phyloP scores from a whole-genome alignment of 176 grass and related monocot genomes.

The Melocanna baccifera region DNA sequence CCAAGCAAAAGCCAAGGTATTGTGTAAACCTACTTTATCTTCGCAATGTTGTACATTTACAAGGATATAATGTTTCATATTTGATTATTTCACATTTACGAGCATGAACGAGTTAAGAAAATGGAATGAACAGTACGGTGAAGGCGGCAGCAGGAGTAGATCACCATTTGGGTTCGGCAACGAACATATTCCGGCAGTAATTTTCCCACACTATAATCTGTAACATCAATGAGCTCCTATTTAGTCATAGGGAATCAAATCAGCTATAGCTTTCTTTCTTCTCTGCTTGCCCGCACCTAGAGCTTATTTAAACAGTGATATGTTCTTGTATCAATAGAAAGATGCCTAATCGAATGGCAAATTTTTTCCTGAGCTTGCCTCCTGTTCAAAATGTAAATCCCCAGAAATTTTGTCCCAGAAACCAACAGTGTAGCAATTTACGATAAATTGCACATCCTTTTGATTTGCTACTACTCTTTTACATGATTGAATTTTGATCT shows the following conservation, averaged over 20 bases:
- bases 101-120: constrained; percentile 89
- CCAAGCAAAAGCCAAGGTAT: constrained; percentile 89
- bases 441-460: not conserved
- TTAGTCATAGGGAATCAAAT: constrained; percentile 1
- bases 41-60: not conserved
- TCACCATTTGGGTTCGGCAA: constrained; percentile 72
- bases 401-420: constrained; percentile 3
- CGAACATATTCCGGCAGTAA: constrained; percentile 20
- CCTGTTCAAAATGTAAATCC: constrained; percentile 33
- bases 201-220: not conserved
- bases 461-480: not conserved
- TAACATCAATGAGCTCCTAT: constrained; percentile 3
- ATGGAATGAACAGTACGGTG: constrained; percentile 94
- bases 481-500: not conserved
- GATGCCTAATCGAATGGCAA: not conserved
- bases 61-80: not conserved
- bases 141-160: constrained; percentile 68
- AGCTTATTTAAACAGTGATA: not conserved
- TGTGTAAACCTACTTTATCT: not conserved
- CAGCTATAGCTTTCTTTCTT: not conserved
- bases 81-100: constrained; percentile 28
- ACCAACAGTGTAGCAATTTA: not conserved
- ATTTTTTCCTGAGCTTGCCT: not conserved
- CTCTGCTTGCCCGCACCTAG: not conserved
- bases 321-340: not conserved